phyloP scores from a whole-genome alignment of 768 basidiomycete genomes.

The Galerina marginata region DNA sequence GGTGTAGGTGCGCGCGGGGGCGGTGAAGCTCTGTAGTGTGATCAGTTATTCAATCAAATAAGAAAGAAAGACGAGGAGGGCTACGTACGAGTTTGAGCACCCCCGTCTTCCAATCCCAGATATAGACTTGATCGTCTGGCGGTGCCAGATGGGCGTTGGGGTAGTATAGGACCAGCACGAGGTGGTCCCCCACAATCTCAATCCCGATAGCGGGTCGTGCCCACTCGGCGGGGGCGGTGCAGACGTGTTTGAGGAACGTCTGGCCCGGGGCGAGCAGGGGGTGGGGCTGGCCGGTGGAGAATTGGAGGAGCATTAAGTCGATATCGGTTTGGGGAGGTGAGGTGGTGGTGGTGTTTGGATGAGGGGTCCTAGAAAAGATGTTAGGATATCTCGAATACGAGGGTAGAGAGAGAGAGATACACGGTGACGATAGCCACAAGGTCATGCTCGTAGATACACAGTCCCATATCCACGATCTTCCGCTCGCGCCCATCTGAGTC shows the following conservation, averaged over 20 bases:
- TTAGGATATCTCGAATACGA: background rate
- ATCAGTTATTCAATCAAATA: background rate
- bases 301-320: constrained; percentile 33
- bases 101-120: constrained; percentile 52
- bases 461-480: constrained; percentile 47
- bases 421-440: constrained; percentile 46
- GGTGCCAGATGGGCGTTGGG: constrained; percentile 8
- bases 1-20: constrained; percentile 32
- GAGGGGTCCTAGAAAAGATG: background rate
- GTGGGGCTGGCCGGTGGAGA: constrained; percentile 43
- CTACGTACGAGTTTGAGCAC: constrained; percentile 38
- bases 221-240: constrained; percentile 19
- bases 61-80: background rate
- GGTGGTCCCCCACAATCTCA: constrained; percentile 51
- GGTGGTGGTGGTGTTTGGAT: background rate
- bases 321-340: constrained; percentile 10
- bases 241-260: constrained; percentile 33
- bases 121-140: constrained; percentile 37
- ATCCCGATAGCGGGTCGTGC: constrained; percentile 41
- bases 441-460: constrained; percentile 50
- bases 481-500: constrained; percentile 16
- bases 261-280: constrained; percentile 30
- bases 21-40: constrained; percentile 22
- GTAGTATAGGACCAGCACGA: constrained; percentile 44
- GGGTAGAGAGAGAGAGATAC: constrained; percentile 28